Evolutionary conservation across 306 rosid genomes (phyloP).

Genomic region (Dalbergia cochinchinensis): DNA sequence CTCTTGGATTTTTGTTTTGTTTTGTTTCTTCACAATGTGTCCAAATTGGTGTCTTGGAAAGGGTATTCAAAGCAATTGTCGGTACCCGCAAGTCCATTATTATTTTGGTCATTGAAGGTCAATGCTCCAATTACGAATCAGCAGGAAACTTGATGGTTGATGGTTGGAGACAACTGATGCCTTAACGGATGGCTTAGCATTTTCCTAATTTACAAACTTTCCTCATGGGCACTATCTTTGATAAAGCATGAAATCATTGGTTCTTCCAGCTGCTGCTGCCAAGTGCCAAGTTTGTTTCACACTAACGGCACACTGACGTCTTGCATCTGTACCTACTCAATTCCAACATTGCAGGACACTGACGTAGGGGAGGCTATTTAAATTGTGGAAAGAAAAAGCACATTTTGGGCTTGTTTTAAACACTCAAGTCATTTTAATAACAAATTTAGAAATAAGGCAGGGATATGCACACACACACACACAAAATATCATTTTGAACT

Average conservation of each 20-base stretch:
- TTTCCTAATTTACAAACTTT: slow-evolving; percentile 17
- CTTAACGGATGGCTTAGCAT: background rate
- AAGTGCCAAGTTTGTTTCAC: slow-evolving; percentile 17
- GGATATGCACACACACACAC: background rate
- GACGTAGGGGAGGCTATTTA: background rate
- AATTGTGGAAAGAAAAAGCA: background rate
- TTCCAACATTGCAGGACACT: background rate
- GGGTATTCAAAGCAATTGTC: background rate
- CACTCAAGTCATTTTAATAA: background rate
- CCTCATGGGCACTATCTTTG: slow-evolving; percentile 7
- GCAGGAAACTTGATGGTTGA: slow-evolving; percentile 7
- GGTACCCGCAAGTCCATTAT: background rate
- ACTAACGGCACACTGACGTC: slow-evolving; percentile 1
- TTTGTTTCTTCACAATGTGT: background rate
- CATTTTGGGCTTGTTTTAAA: background rate
- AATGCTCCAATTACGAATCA: slow-evolving; percentile 8
- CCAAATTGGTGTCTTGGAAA: background rate
- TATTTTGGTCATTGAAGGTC: slow-evolving; percentile 4
- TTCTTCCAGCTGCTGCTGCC: slow-evolving; percentile 27
- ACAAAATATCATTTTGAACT: too few relatives aligned
- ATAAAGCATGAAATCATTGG: slow-evolving; percentile 12
- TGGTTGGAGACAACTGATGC: slow-evolving; percentile 23
- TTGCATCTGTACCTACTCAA: background rate
- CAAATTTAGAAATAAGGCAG: background rate
- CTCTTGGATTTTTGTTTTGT: background rate